These are phyloP conservation scores for Cercophora newfieldiana DNA, from an alignment of 495 filamentous ascomycete genomes.

Conservation along the genomic window DNA sequence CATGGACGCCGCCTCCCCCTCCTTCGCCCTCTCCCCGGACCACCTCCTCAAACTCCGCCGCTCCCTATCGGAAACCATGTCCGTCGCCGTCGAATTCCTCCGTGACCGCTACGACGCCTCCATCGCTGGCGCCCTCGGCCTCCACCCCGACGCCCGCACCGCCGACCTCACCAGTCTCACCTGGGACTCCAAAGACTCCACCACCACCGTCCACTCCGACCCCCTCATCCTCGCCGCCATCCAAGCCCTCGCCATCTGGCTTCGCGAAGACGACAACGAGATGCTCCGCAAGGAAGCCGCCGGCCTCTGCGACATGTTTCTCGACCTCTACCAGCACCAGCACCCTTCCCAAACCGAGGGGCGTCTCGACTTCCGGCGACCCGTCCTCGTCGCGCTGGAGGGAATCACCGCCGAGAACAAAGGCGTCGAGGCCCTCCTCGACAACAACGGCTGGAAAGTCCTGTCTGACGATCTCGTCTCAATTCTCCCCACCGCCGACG, in stretches of 20 bases:
- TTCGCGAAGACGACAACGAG: conserved; percentile 64
- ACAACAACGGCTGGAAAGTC: conserved; percentile 50
- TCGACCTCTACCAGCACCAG: conserved; percentile 53
- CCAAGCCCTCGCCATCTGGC: conserved; percentile 57
- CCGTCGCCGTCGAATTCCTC: conserved; percentile 60
- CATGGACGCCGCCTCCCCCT: conserved; percentile 37
- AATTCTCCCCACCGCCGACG: conserved; percentile 8
- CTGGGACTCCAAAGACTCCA: conserved; percentile 49
- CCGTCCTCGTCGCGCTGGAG: conserved; percentile 56
- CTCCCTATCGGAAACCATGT: conserved; percentile 59
- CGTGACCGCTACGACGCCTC: conserved; percentile 65
- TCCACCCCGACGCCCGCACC: conserved; percentile 49
- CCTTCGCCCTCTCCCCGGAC: conserved; percentile 46
- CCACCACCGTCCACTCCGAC: conserved; percentile 37
- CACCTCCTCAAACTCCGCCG: conserved; percentile 58
- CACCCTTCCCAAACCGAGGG: conserved; percentile 5
- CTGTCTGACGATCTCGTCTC: conserved; percentile 51
- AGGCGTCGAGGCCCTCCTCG: conserved; percentile 46
- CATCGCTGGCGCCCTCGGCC: conserved; percentile 52
- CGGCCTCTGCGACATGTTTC: conserved; percentile 58
- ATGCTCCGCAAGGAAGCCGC: conserved; percentile 51
- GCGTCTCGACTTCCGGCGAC: conserved; percentile 48
- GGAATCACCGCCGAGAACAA: conserved; percentile 45
- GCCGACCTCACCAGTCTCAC: conserved; percentile 42
- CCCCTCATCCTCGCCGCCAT: conserved; percentile 55